Percentiles rank a stretch among this genome's conserved stretches.
Evolutionary conservation across 1,139 yeast species (phyloP).

Genomic region (Hemisphaericaspora subhashii): DNA sequence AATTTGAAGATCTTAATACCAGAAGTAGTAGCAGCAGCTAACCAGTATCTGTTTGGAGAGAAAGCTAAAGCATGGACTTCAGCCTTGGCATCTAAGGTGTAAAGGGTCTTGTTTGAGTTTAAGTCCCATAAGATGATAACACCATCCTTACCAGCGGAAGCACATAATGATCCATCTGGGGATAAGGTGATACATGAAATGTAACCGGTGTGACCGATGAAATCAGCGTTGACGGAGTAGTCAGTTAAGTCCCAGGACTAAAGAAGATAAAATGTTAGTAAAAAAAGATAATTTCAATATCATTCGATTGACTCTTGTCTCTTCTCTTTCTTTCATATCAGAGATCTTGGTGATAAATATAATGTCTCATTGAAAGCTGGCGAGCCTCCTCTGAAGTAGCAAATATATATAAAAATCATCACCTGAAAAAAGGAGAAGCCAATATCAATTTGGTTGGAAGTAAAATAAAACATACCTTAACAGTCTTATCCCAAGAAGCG

Average conservation of each 20-base stretch:
- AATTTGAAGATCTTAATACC: slow-evolving; percentile 98
- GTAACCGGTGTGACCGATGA: slow-evolving; percentile 99
- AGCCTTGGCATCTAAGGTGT: slow-evolving; percentile 94
- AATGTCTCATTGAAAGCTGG: slow-evolving; percentile 90
- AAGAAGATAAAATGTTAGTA: slow-evolving; percentile 22
- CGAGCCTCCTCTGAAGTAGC: slow-evolving; percentile 97
- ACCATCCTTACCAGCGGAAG: slow-evolving; percentile 99
- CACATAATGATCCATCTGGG: slow-evolving; percentile 99
- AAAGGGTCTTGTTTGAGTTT: slow-evolving; percentile 82
- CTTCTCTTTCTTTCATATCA: slow-evolving; percentile 48
- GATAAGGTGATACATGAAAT: slow-evolving; percentile 96
- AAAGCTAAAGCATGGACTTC: slow-evolving; percentile 98
- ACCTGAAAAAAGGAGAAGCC: slow-evolving; percentile 25
- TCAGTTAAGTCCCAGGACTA: slow-evolving; percentile 95
- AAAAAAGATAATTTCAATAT: too few relatives aligned
- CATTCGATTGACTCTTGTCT: too few relatives aligned
- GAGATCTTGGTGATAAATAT: slow-evolving; percentile 96
- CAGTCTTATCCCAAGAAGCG: slow-evolving; percentile 99
- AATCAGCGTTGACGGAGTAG: slow-evolving; percentile 90
- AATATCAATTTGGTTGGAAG: slow-evolving; percentile 6
- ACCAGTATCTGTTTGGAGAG: slow-evolving; percentile 99
- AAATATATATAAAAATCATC: slow-evolving; percentile 74
- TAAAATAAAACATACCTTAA: slow-evolving; percentile 78
- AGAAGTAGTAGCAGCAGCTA: slow-evolving; percentile 98
- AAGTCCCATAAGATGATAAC: slow-evolving; percentile 98